These are phyloP conservation scores for Nakazawaea pomicola DNA, from an alignment of 805 yeast species.

Conservation along the genomic window DNA sequence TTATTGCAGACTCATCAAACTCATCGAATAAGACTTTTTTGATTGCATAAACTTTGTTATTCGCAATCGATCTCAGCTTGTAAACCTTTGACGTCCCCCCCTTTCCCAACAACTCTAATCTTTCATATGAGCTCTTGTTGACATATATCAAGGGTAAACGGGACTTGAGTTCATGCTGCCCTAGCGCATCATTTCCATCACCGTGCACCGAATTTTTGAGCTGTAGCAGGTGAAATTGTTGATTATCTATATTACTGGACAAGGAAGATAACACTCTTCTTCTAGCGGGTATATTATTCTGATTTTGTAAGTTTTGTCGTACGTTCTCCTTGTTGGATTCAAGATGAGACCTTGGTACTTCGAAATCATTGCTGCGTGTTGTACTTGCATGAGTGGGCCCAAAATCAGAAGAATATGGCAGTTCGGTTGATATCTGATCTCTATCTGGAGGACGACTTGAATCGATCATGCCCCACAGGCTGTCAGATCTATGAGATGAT, in stretches of 20 bases:
- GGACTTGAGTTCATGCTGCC: background rate
- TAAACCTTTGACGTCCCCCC: conserved; percentile 94
- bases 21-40: conserved; percentile 79
- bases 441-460: no score
- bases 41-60: conserved; percentile 65
- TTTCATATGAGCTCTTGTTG: conserved; percentile 64
- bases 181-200: background rate
- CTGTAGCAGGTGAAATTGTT: no score
- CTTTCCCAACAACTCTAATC: conserved; percentile 74
- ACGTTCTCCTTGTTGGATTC: background rate
- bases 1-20: conserved; percentile 67
- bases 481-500: no score
- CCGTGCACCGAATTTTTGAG: background rate
- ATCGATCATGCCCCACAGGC: no score
- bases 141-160: conserved; percentile 26
- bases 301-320: background rate
- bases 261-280: background rate
- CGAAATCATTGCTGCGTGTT: no score
- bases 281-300: background rate
- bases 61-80: conserved; percentile 53
- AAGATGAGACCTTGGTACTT: background rate
- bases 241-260: conserved; percentile 2
- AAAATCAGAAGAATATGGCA: no score
- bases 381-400: no score
- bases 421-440: no score